Evolutionary conservation across 495 filamentous ascomycete species (phyloP).

Genomic region (Penicillium antarcticum): DNA sequence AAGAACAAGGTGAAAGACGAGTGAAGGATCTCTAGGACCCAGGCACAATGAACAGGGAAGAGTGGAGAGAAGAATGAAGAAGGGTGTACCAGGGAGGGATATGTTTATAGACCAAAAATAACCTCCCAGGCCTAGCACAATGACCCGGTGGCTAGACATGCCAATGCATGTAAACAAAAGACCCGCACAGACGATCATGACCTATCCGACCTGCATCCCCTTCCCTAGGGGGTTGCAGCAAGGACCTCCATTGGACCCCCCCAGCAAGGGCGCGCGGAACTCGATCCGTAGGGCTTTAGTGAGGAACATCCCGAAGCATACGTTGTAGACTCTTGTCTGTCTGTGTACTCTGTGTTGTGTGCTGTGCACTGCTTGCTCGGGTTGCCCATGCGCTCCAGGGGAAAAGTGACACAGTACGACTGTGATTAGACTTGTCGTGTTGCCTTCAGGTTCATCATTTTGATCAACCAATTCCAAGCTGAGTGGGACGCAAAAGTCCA

Average conservation of each 20-base stretch:
- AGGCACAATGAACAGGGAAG: conserved; percentile 1
- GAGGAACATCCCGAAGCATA: neutral
- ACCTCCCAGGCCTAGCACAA: conserved; percentile 8
- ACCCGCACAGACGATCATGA: conserved; percentile 38
- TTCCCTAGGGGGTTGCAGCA: conserved; percentile 35
- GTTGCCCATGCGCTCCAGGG: neutral
- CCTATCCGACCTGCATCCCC: conserved; percentile 46
- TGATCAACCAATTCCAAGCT: too few species aligned
- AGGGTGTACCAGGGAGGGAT: conserved; percentile 26
- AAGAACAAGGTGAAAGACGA: conserved; percentile 9
- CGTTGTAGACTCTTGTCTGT: neutral
- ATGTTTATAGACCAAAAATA: conserved; percentile 44
- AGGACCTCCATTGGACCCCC: conserved; percentile 32
- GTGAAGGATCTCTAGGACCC: conserved; percentile 1
- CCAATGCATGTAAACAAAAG: conserved; percentile 49
- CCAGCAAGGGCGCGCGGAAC: conserved; percentile 36
- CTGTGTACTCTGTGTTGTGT: neutral
- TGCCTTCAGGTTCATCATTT: too few species aligned
- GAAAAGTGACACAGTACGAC: neutral
- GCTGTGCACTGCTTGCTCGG: neutral
- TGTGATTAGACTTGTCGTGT: neutral
- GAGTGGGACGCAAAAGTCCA: too few species aligned
- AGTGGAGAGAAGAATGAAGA: conserved; percentile 16
- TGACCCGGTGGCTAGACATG: conserved; percentile 33
- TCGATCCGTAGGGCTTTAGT: conserved; percentile 7